phyloP scores from a whole-genome alignment of 208 protist genomes.

The Naegleria fowleri region DNA sequence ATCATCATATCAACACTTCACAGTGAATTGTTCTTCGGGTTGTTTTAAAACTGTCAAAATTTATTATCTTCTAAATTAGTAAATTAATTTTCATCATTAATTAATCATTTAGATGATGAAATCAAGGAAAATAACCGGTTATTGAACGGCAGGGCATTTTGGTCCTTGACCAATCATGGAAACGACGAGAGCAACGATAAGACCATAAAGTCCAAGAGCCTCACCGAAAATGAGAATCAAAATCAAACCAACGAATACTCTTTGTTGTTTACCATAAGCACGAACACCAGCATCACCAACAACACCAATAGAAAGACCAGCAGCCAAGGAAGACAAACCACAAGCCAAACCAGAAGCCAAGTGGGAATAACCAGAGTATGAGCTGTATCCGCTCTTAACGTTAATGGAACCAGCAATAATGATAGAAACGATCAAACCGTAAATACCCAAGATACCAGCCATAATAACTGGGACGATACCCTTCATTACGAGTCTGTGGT shows the following conservation, averaged over 20 bases:
- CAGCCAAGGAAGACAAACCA: conserved; percentile 88
- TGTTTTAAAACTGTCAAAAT: no score
- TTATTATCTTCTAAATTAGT: no score
- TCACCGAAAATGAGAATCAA: conserved; percentile 99
- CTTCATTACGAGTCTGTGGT: conserved; percentile 90
- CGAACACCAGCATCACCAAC: conserved; percentile 90
- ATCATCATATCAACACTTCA: no score
- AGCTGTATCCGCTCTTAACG: conserved; percentile 43
- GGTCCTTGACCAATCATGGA: background rate
- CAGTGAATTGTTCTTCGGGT: no score
- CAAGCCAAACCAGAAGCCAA: conserved; percentile 91
- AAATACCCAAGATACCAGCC: conserved; percentile 98
- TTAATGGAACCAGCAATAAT: conserved; percentile 70
- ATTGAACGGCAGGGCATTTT: background rate
- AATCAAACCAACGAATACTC: conserved; percentile 98
- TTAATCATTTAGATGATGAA: no score
- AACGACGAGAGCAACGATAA: conserved; percentile 96
- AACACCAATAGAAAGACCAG: conserved; percentile 97
- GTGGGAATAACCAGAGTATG: conserved; percentile 82
- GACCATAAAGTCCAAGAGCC: conserved; percentile 95
- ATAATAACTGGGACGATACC: conserved; percentile 83
- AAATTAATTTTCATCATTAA: no score
- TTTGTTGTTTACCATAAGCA: conserved; percentile 85
- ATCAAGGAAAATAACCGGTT: no score
- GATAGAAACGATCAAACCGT: conserved; percentile 97